Evolutionary conservation across 2,329 filamentous ascomycete species (phyloP), one percentile per base, ranked within the genome.

Genomic region (Diaporthe destruens): DNA sequence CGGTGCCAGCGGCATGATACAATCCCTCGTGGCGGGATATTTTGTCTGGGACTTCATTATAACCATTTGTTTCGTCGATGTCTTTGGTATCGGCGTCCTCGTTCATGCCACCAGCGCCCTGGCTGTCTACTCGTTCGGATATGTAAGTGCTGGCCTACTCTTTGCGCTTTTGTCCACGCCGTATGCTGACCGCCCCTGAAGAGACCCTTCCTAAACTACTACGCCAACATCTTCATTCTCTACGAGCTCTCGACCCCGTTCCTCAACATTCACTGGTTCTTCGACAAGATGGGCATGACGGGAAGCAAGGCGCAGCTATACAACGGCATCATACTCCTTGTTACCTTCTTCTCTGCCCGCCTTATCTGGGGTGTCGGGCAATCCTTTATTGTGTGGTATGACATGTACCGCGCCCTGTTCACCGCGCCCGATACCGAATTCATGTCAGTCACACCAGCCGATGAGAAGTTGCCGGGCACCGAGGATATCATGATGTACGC

Each of bases 201-300:
- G 94, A 88, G 93, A 74, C 94, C 94, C 2, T 95, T 96, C 78
- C 87, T 95, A 76, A 95, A 96, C 84, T 95, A 91, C 85, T 97
- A 96, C 82, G 92, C 89, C 71, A 88, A 89, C 71, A 90, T 90
- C 73, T 97, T 97, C 82, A 94, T 97, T 78, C 91, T 96, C 72
- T 97, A 95, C 89, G 94, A 97, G 82, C 88, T 97, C 51, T 95
- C 93, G 34, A 93, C 92, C 6, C 93, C 94, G 9, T 95, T 96
- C 82, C 87, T 96, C 72, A 97, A 97, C 80, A 89, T 96, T 80
- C 94, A 97, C 85, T 97, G 94, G 94, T 96, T 96, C 85, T 94
- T 93, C 83, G 94, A 97, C 83, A 97, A 97, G 85, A 85, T 96
- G 73, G 88, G 90, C 78, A 91, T 94, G 87, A 96, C 94, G 0